Evolutionary conservation across 495 filamentous ascomycete genomes (phyloP).

Genomic region (Cladorrhinum samala): DNA sequence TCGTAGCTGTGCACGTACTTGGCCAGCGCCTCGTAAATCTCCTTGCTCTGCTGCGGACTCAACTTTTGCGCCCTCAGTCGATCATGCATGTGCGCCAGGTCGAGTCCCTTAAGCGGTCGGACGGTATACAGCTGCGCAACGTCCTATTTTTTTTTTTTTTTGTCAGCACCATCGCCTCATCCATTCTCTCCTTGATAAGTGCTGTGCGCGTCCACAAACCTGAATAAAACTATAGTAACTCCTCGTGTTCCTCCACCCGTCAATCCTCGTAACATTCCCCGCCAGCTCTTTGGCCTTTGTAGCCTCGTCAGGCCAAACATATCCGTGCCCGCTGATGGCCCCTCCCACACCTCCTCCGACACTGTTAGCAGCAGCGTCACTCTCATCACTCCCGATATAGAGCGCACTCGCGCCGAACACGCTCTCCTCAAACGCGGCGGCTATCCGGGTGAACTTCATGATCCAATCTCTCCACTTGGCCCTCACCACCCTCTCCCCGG

Average conservation of each 20-base stretch:
- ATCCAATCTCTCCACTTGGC: constrained; percentile 90
- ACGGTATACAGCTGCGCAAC: constrained; percentile 55
- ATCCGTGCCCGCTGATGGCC: constrained; percentile 61
- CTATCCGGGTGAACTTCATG: constrained; percentile 80
- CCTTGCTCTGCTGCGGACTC: constrained; percentile 58
- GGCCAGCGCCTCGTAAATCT: constrained; percentile 75
- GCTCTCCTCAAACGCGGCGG: constrained; percentile 89
- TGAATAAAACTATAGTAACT: constrained; percentile 95
- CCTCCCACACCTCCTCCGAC: constrained; percentile 74
- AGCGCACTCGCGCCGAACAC: constrained; percentile 88
- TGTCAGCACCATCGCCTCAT: no score
- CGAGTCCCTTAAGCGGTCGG: constrained; percentile 73
- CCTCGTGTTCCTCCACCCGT: constrained; percentile 90
- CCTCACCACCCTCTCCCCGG: constrained; percentile 84
- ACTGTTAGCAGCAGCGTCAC: constrained; percentile 49
- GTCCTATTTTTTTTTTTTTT: constrained; percentile 43
- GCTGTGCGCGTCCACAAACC: constrained; percentile 44
- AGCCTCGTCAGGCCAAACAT: constrained; percentile 83
- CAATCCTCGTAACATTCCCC: constrained; percentile 84
- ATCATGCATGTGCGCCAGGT: constrained; percentile 88
- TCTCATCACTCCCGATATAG: constrained; percentile 74
- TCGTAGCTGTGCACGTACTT: constrained; percentile 75
- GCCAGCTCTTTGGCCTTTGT: constrained; percentile 78
- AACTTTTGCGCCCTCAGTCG: constrained; percentile 75
- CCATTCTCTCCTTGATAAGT: not conserved